Evolutionary conservation across 2,329 filamentous ascomycete genomes (phyloP).

Genomic region (Scedosporium minutisporum): DNA sequence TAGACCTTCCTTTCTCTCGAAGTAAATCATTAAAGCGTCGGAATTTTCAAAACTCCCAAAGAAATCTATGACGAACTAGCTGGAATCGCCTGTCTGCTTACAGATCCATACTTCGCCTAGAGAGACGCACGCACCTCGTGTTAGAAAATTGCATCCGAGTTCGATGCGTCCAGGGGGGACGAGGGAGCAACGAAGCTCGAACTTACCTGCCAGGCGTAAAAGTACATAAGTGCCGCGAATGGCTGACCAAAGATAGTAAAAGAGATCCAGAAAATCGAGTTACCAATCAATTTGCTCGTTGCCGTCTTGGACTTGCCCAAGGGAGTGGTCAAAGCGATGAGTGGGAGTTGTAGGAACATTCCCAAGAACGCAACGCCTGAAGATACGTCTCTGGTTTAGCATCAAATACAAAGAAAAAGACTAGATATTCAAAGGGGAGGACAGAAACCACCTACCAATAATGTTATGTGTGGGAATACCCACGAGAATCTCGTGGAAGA

Average conservation of each 20-base stretch:
- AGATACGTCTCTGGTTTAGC: too few relatives aligned
- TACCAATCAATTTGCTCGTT: constrained; percentile 72
- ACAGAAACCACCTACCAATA: constrained; percentile 48
- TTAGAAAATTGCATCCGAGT: neutral
- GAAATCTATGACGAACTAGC: constrained; percentile 1
- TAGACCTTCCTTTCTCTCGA: neutral
- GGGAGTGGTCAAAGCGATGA: constrained; percentile 72
- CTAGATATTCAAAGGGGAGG: neutral
- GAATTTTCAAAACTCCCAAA: neutral
- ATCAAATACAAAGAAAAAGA: neutral
- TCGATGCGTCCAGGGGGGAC: neutral
- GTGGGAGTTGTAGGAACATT: constrained; percentile 86
- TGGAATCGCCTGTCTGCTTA: constrained; percentile 38
- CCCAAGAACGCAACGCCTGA: constrained; percentile 78
- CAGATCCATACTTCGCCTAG: constrained; percentile 77
- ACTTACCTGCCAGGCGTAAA: constrained; percentile 82
- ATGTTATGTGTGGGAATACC: constrained; percentile 92
- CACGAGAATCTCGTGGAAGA: constrained; percentile 86
- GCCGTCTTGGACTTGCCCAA: constrained; percentile 70
- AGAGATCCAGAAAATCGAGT: constrained; percentile 91
- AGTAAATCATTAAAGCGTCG: neutral
- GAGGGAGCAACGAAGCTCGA: neutral
- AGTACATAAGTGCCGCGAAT: constrained; percentile 84
- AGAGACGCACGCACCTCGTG: neutral
- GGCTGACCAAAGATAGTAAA: constrained; percentile 96